These are phyloP conservation scores for Vaccinium darrowii DNA, from an alignment of 148 eudicot genomes.

Conservation along the genomic window DNA sequence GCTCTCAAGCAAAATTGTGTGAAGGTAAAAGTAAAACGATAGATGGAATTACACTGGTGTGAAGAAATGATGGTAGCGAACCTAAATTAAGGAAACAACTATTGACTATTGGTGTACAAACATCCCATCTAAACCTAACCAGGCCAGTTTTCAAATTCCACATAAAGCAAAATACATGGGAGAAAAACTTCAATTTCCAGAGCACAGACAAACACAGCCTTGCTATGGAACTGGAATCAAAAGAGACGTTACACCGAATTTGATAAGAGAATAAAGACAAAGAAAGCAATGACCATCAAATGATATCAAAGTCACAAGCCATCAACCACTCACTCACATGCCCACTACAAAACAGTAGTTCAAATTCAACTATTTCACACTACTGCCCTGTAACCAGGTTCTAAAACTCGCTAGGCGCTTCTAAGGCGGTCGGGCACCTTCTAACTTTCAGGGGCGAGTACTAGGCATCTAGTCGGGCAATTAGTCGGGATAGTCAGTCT, in stretches of 20 bases:
- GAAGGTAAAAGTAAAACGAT: not conserved
- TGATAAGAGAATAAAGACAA: not conserved
- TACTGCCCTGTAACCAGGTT: not conserved
- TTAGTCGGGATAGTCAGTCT: too few relatives aligned
- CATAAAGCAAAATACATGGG: not conserved
- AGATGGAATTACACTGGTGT: not conserved
- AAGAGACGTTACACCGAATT: not conserved
- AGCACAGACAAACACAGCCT: not conserved
- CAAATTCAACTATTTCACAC: conserved; percentile 5
- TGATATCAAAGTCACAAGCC: conserved; percentile 1
- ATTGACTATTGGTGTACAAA: not conserved
- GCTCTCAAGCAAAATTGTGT: not conserved
- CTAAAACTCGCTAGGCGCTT: too few relatives aligned
- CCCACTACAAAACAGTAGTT: not conserved
- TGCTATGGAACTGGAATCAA: not conserved
- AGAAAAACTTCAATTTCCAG: not conserved
- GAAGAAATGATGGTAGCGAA: not conserved
- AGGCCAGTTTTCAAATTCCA: not conserved
- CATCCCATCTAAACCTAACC: not conserved
- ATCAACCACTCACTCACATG: conserved; percentile 14
- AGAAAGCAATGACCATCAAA: conserved; percentile 15
- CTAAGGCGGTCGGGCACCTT: too few relatives aligned
- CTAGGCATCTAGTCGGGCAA: too few relatives aligned
- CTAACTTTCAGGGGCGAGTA: too few relatives aligned
- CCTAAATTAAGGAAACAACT: not conserved